Percentiles rank a stretch among this genome's conserved stretches.
phyloP scores from a whole-genome alignment of 139 green algal genomes.

The Coelastrella sp. region DNA sequence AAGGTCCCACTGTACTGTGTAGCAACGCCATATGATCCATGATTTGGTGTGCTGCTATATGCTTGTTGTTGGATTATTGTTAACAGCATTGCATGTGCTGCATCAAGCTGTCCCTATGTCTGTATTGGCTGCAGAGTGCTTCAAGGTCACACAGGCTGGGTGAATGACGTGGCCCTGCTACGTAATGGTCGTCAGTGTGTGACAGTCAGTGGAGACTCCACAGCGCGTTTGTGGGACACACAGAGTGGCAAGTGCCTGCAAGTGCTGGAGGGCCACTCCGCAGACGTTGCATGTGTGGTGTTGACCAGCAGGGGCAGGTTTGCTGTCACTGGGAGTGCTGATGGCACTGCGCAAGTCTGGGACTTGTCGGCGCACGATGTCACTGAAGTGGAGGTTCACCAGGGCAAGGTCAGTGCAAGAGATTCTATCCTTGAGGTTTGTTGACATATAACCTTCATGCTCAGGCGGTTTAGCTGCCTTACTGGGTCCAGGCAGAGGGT shows the following conservation, averaged over 20 bases:
- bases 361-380: slow-evolving; percentile 69
- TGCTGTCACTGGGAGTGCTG: slow-evolving; percentile 72
- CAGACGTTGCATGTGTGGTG: slow-evolving; percentile 62
- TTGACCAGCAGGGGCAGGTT: slow-evolving; percentile 76
- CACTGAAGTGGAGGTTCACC: background rate
- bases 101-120: too few species aligned
- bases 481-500: background rate
- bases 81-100: background rate
- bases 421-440: too few species aligned
- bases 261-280: slow-evolving; percentile 78
- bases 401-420: slow-evolving; percentile 32
- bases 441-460: too few species aligned
- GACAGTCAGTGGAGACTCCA: slow-evolving; percentile 64
- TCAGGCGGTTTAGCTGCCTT: background rate
- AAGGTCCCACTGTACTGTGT: too few species aligned
- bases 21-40: too few species aligned
- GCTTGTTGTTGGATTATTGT: background rate
- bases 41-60: background rate
- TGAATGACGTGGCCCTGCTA: slow-evolving; percentile 70
- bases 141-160: slow-evolving; percentile 65
- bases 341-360: slow-evolving; percentile 83
- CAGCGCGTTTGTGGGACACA: slow-evolving; percentile 27
- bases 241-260: slow-evolving; percentile 46
- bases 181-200: slow-evolving; percentile 51
- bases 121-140: slow-evolving; percentile 50